Percentiles rank a stretch among this genome's conserved stretches.
These are phyloP conservation scores for Claviceps humidiphila DNA, from an alignment of 2,329 filamentous ascomycete species.

Conservation along the genomic window DNA sequence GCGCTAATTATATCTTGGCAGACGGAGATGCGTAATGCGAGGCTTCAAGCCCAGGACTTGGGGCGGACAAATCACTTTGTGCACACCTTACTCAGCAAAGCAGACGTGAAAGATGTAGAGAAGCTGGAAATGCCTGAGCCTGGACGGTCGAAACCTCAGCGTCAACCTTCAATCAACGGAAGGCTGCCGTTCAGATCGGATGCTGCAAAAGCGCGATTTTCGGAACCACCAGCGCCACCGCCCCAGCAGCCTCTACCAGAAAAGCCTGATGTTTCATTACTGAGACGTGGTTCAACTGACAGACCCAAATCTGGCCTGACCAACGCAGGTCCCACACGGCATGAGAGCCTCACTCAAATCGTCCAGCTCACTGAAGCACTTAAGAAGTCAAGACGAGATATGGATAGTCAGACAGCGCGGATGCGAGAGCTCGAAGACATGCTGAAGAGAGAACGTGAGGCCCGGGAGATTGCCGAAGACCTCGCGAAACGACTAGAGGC, in stretches of 20 bases:
- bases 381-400: conserved; percentile 69
- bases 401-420: conserved; percentile 67
- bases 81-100: conserved; percentile 60
- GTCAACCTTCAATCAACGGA: conserved; percentile 34
- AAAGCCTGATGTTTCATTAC: conserved; percentile 67
- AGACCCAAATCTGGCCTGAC: conserved; percentile 46
- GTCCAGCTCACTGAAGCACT: conserved; percentile 74
- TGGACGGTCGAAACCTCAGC: conserved; percentile 29
- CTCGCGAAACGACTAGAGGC: conserved; percentile 58
- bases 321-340: conserved; percentile 45
- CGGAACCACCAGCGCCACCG: conserved; percentile 83
- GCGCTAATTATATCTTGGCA: not conserved
- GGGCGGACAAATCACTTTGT: conserved; percentile 72
- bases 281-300: conserved; percentile 67
- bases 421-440: conserved; percentile 66
- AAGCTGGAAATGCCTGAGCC: conserved; percentile 35
- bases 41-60: conserved; percentile 77
- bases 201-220: conserved; percentile 64
- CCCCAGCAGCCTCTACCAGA: conserved; percentile 88
- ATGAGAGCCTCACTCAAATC: conserved; percentile 57
- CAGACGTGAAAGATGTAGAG: conserved; percentile 47
- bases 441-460: conserved; percentile 65
- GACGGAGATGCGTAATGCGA: conserved; percentile 84
- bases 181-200: conserved; percentile 52
- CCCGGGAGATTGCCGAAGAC: conserved; percentile 74